These are phyloP conservation scores for Graphiopsis chlorocephala DNA, from an alignment of 2,329 filamentous ascomycete genomes.

Conservation along the genomic window DNA sequence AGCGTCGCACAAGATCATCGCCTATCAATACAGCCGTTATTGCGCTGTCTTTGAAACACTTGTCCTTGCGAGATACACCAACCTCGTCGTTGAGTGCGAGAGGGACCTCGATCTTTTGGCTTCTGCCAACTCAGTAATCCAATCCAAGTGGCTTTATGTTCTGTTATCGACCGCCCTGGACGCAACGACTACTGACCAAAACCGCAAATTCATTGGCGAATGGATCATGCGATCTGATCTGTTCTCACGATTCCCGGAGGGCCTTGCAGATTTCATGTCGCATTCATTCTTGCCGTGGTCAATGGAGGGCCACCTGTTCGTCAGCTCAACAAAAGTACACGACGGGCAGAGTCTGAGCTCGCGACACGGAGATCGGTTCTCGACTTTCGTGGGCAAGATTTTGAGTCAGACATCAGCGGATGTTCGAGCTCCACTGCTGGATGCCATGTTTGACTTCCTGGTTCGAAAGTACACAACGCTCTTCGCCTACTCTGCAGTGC, in stretches of 20 bases:
- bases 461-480: constrained; percentile 32
- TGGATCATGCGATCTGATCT: constrained; percentile 41
- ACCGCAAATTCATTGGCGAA: constrained; percentile 45
- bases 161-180: constrained; percentile 43
- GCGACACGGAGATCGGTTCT: constrained; percentile 41
- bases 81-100: constrained; percentile 48
- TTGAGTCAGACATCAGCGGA: constrained; percentile 23
- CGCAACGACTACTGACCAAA: constrained; percentile 44
- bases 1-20: constrained; percentile 20
- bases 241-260: constrained; percentile 22
- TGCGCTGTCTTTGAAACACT: constrained; percentile 48
- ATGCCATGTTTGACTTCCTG: constrained; percentile 31
- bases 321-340: constrained; percentile 35
- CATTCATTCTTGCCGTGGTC: constrained; percentile 48
- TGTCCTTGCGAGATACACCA: constrained; percentile 48
- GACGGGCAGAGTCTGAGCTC: constrained; percentile 33
- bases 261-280: constrained; percentile 38
- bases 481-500: constrained; percentile 43
- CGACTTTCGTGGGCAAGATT: constrained; percentile 36
- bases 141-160: constrained; percentile 41
- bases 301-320: constrained; percentile 45
- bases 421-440: constrained; percentile 26
- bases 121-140: constrained; percentile 35
- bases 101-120: constrained; percentile 42
- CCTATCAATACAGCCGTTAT: constrained; percentile 42